Percentiles rank a stretch among this genome's conserved stretches.
Conservation (phyloP, 441 rosid species). For the Mallotus japonicus region DNA sequence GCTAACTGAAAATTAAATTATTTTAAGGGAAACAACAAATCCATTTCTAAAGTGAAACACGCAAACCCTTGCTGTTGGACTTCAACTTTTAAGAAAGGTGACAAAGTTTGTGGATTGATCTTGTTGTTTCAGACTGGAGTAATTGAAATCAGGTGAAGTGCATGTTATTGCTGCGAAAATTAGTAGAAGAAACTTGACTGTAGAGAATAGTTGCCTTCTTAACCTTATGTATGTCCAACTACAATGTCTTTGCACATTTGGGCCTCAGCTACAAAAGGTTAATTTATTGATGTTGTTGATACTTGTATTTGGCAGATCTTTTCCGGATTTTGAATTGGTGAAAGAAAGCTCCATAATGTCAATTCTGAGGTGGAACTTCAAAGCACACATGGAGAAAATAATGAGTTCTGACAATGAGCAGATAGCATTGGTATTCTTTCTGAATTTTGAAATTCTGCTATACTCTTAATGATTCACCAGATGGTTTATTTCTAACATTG, state of each 20-base stretch:
- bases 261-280: slow-evolving; percentile 6
- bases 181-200: background rate
- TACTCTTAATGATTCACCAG: slow-evolving; percentile 18
- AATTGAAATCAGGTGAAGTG: slow-evolving; percentile 56
- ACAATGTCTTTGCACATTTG: background rate
- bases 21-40: slow-evolving; percentile 52
- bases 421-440: slow-evolving; percentile 45
- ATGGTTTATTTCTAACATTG: slow-evolving; percentile 19
- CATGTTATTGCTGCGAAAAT: background rate
- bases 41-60: slow-evolving; percentile 51
- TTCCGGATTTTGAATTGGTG: slow-evolving; percentile 58
- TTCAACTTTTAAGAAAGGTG: slow-evolving; percentile 50
- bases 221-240: too few species aligned
- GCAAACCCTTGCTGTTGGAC: slow-evolving; percentile 61
- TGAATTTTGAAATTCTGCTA: slow-evolving; percentile 1
- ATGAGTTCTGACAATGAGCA: slow-evolving; percentile 46
- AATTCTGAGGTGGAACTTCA: slow-evolving; percentile 61
- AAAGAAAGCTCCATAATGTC: slow-evolving; percentile 54
- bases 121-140: slow-evolving; percentile 57
- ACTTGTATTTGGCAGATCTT: slow-evolving; percentile 43
- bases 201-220: background rate
- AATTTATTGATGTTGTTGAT: slow-evolving; percentile 18
- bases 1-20: slow-evolving; percentile 22
- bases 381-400: slow-evolving; percentile 54
- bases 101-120: slow-evolving; percentile 41